These are phyloP conservation scores for Ceratocystiopsis sp. DNA, from an alignment of 2,329 filamentous ascomycete genomes.

Conservation along the genomic window DNA sequence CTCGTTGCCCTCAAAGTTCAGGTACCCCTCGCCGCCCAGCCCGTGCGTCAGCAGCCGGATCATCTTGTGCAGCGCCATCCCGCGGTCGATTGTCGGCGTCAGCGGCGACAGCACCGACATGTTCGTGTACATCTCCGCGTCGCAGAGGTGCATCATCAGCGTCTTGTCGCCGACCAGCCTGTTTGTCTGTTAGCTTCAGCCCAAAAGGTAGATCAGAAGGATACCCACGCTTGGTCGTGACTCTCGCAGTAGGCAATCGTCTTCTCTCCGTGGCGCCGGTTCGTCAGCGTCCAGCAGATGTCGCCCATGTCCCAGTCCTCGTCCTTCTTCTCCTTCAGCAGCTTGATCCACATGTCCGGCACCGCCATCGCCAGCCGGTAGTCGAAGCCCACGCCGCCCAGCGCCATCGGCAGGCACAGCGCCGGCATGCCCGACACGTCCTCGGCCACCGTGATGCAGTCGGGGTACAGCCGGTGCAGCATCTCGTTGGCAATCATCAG, in stretches of 20 bases:
- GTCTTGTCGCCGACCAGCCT: constrained; percentile 94
- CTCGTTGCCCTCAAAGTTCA: constrained; percentile 98
- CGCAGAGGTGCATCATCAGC: constrained; percentile 94
- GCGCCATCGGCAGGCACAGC: constrained; percentile 67
- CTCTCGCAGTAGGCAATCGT: constrained; percentile 96
- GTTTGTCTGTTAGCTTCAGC: constrained; percentile 9
- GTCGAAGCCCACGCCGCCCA: constrained; percentile 91
- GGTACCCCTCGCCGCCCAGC: constrained; percentile 87
- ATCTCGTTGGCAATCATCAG: constrained; percentile 94
- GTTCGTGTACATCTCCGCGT: constrained; percentile 93
- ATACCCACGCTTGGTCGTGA: constrained; percentile 84
- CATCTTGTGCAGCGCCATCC: constrained; percentile 91
- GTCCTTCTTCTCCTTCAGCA: constrained; percentile 83
- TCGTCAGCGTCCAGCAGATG: constrained; percentile 76
- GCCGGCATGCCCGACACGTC: constrained; percentile 98
- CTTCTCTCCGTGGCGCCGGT: constrained; percentile 89
- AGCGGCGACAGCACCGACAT: constrained; percentile 80
- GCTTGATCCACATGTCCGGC: constrained; percentile 98
- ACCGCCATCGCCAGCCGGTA: constrained; percentile 96
- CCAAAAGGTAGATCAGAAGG: not conserved
- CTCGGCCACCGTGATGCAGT: constrained; percentile 81
- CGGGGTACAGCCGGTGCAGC: constrained; percentile 77
- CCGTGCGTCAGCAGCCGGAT: constrained; percentile 84
- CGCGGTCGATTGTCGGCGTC: constrained; percentile 76
- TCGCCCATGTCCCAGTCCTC: constrained; percentile 80